Evolutionary conservation across 352 stramenopile species (phyloP).

Genomic region (Phytopythium kandeliae): DNA sequence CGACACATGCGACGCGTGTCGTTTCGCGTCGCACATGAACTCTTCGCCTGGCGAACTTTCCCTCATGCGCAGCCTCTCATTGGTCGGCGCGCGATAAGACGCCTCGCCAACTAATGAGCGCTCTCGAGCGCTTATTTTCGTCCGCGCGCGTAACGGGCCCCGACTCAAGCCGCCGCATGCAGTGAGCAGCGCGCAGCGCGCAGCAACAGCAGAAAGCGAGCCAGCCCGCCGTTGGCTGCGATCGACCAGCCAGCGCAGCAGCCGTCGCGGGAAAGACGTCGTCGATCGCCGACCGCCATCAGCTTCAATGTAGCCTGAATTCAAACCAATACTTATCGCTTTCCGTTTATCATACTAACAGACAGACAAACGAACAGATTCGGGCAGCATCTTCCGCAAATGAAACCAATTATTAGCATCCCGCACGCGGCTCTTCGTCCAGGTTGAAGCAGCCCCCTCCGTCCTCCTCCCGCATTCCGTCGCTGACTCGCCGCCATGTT

Average conservation of each 20-base stretch:
- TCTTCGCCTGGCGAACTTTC: background rate
- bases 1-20: background rate
- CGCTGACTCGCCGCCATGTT: background rate
- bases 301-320: too few relatives aligned
- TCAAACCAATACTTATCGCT: background rate
- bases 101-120: too few relatives aligned
- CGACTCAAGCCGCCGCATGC: too few relatives aligned
- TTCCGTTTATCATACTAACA: background rate
- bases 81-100: constrained; percentile 1
- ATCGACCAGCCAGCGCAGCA: too few relatives aligned
- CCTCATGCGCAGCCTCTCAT: background rate
- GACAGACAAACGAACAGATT: too few relatives aligned
- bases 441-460: background rate
- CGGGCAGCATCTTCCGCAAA: background rate
- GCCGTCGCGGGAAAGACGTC: too few relatives aligned
- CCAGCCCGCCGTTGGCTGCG: too few relatives aligned
- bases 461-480: background rate
- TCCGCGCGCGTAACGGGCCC: too few relatives aligned
- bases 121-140: too few relatives aligned
- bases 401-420: background rate
- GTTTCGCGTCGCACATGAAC: background rate
- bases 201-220: too few relatives aligned
- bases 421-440: background rate
- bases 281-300: too few relatives aligned
- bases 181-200: too few relatives aligned